These are phyloP conservation scores for Babesia gibsoni DNA, from an alignment of 169 alveolate species.

Conservation along the genomic window DNA sequence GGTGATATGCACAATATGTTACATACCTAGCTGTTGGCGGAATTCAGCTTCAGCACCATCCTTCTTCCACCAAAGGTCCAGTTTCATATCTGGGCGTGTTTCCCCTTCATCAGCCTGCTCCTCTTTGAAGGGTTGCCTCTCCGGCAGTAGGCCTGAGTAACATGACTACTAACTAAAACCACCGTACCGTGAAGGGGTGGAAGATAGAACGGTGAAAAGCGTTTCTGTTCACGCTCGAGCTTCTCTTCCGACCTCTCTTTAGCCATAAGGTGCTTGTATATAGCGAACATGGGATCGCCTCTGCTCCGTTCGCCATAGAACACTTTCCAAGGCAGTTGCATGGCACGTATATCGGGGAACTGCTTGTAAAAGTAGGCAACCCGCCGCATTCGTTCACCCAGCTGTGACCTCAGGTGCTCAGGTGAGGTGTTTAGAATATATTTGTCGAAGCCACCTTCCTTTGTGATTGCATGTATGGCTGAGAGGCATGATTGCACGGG, in stretches of 20 bases:
- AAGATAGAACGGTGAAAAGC: conserved; percentile 74
- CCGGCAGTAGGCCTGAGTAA: conserved; percentile 42
- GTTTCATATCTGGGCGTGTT: conserved; percentile 56
- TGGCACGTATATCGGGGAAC: conserved; percentile 45
- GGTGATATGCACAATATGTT: conserved; percentile 1
- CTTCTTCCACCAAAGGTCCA: conserved; percentile 68
- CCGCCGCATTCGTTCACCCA: conserved; percentile 78
- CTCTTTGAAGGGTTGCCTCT: conserved; percentile 36
- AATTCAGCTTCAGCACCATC: conserved; percentile 55
- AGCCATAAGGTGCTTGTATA: conserved; percentile 67
- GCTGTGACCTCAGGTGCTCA: conserved; percentile 82
- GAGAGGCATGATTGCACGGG: not conserved
- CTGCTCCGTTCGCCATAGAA: conserved; percentile 64
- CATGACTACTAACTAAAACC: no score
- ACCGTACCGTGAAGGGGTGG: conserved; percentile 60
- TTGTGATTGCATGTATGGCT: conserved; percentile 85
- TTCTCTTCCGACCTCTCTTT: conserved; percentile 55
- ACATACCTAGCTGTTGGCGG: conserved; percentile 55
- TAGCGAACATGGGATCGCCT: conserved; percentile 67
- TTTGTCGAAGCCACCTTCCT: conserved; percentile 84
- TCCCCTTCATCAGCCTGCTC: not conserved
- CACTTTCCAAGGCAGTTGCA: conserved; percentile 74
- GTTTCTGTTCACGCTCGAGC: conserved; percentile 39
- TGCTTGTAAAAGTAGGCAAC: conserved; percentile 79
- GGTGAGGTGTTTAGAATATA: conserved; percentile 83